Percentiles rank a stretch among this genome's conserved stretches.
These are phyloP conservation scores for Solanum acaule DNA, from an alignment of 257 asterid species.

Conservation along the genomic window DNA sequence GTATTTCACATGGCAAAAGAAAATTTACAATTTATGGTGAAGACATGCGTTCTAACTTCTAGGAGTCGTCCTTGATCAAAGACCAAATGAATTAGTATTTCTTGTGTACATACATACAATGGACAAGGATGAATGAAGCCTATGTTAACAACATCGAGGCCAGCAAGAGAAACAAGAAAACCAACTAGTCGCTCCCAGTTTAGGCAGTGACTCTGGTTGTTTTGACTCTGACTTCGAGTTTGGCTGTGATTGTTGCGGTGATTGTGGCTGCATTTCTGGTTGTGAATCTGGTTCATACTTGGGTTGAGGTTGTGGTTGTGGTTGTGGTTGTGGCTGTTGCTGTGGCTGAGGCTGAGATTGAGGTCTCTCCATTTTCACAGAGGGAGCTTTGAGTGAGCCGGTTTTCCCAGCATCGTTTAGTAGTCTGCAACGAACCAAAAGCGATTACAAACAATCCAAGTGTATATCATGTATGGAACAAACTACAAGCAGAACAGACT, in stretches of 20 bases:
- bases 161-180: conserved; percentile 3
- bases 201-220: neutral
- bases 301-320: neutral
- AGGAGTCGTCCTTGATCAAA: neutral
- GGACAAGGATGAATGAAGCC: neutral
- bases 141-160: conserved; percentile 4
- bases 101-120: neutral
- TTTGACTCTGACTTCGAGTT: neutral
- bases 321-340: neutral
- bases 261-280: neutral
- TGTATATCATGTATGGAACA: neutral
- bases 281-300: neutral
- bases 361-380: neutral
- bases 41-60: neutral
- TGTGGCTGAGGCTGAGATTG: neutral
- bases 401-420: conserved; percentile 1
- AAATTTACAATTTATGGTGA: neutral
- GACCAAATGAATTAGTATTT: neutral
- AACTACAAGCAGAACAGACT: neutral
- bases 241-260: neutral
- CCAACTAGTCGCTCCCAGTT: conserved; percentile 1
- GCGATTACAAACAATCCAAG: neutral
- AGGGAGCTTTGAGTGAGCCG: neutral
- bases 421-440: neutral
- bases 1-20: neutral